Evolutionary conservation across 2,329 filamentous ascomycete genomes (phyloP).

Genomic region (Xylaria sp.): DNA sequence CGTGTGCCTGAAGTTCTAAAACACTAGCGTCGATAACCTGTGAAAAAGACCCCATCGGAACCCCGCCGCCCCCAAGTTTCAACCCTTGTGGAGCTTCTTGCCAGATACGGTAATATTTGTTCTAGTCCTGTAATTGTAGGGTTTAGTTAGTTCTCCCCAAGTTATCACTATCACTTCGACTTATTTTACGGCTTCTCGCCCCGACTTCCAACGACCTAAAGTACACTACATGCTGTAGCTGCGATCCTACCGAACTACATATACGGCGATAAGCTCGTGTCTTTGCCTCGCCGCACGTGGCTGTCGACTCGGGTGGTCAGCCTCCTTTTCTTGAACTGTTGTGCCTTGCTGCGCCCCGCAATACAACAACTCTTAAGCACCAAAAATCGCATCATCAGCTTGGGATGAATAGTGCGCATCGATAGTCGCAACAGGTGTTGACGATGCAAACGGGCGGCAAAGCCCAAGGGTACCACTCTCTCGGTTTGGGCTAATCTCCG

Average conservation of each 20-base stretch:
- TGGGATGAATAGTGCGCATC: background rate
- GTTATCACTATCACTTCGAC: too few relatives aligned
- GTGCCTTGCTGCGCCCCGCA: slow-evolving; percentile 20
- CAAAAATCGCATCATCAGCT: background rate
- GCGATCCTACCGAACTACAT: background rate
- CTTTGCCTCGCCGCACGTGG: background rate
- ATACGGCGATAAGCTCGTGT: background rate
- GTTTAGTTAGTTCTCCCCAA: background rate
- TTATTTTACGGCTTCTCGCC: slow-evolving; percentile 20
- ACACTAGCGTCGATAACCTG: slow-evolving; percentile 51
- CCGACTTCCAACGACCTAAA: slow-evolving; percentile 14
- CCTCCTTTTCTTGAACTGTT: slow-evolving; percentile 22
- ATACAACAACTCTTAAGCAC: background rate
- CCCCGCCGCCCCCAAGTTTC: slow-evolving; percentile 2
- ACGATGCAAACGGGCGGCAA: background rate
- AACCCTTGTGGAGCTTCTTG: background rate
- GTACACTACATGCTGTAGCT: too few relatives aligned
- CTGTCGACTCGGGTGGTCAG: slow-evolving; percentile 8
- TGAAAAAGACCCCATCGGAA: slow-evolving; percentile 38
- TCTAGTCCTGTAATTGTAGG: background rate
- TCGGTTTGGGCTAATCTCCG: slow-evolving; percentile 26
- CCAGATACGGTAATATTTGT: background rate
- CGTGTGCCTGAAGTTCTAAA: slow-evolving; percentile 48
- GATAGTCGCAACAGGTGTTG: background rate
- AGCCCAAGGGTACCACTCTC: background rate